Evolutionary conservation across 371 early-diverging fungal species (phyloP), one percentile per base, ranked within the genome.

Genomic region (Mortierella sp.): DNA sequence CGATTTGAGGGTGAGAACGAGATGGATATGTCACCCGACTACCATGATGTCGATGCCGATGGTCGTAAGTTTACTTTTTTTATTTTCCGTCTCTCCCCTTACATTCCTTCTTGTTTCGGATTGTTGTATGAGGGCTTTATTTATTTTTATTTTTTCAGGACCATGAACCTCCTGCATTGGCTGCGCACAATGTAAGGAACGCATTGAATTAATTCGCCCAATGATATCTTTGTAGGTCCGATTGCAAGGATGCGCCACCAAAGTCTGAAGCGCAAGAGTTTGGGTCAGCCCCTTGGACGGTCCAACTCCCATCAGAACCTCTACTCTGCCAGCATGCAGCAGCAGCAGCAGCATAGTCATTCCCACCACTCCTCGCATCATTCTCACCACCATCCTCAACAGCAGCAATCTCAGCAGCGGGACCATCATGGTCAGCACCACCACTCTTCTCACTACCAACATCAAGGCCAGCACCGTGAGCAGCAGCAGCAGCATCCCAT

Each of bases 211-310:
- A 56, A 56, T 56, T n/a, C 27, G 27, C 27, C 4, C 38, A 32
- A 58, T 58, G n/a, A 29, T 58, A 32, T 32, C 29, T 27, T 58
- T 27, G 14, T 51, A 84, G 84, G 76, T 29, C 35, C 72, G 35
- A 78, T 70, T 70, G 75, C 84, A 5, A 79, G 70, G n/a, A 74
- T 78, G 56, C 81, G 79, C 68, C 72, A 75, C 60, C 60, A 58
- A 32, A 35, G 70, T 5, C 68, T 72, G 38, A 72, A 76, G 54
- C 71, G 72, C n/a, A 21, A 29, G 29, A 75, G 68, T 49, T 21
- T n/a, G 24, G 76, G 74, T 21, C 81, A 71, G 1, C 51, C 79
- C 6, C 60, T 79, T 4, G 35, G 70, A n/a, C 68, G 78, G 16
- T 35, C 27, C 38, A 32, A 10, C 35, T 35, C 56, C 14, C 35